Conservation (phyloP, 2,329 filamentous ascomycete species). For the Cytospora mali region DNA sequence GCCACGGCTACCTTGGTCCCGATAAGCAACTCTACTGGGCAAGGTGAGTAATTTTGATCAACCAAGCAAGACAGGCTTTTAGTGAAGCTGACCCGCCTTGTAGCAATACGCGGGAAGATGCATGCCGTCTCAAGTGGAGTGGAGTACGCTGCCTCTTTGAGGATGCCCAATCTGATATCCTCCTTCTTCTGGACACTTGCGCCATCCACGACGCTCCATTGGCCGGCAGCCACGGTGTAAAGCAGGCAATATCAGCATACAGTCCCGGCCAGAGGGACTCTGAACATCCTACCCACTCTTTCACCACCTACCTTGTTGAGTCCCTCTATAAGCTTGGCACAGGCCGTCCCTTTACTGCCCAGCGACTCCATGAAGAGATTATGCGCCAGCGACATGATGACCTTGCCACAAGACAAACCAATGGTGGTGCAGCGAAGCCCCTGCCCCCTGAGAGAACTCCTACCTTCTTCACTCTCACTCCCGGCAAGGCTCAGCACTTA, state of each 20-base stretch:
- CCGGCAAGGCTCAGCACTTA: slow-evolving; percentile 55
- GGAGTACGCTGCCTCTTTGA: slow-evolving; percentile 65
- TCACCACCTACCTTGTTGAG: slow-evolving; percentile 60
- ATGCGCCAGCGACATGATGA: slow-evolving; percentile 49
- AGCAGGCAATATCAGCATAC: slow-evolving; percentile 65
- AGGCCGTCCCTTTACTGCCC: slow-evolving; percentile 58
- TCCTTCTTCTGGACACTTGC: slow-evolving; percentile 65
- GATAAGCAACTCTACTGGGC: slow-evolving; percentile 69
- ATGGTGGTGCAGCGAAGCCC: slow-evolving; percentile 48
- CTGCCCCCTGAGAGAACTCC: slow-evolving; percentile 45
- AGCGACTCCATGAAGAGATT: slow-evolving; percentile 60
- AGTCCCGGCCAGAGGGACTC: slow-evolving; percentile 52
- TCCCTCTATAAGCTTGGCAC: slow-evolving; percentile 56
- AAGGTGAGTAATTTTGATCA: slow-evolving; percentile 57
- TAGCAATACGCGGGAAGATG: slow-evolving; percentile 60
- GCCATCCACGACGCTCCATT: slow-evolving; percentile 54
- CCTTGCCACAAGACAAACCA: slow-evolving; percentile 45
- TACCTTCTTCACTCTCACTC: slow-evolving; percentile 58
- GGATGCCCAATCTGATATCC: slow-evolving; percentile 64
- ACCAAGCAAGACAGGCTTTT: slow-evolving; percentile 2
- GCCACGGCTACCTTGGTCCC: slow-evolving; percentile 59
- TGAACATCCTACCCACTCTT: slow-evolving; percentile 54
- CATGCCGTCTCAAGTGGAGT: slow-evolving; percentile 65
- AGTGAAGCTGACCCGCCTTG: slow-evolving; percentile 32
- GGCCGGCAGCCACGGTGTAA: slow-evolving; percentile 57